Evolutionary conservation across 345 rosid genomes (phyloP), one percentile per base, ranked within the genome.

Genomic region (Populus nigra): DNA sequence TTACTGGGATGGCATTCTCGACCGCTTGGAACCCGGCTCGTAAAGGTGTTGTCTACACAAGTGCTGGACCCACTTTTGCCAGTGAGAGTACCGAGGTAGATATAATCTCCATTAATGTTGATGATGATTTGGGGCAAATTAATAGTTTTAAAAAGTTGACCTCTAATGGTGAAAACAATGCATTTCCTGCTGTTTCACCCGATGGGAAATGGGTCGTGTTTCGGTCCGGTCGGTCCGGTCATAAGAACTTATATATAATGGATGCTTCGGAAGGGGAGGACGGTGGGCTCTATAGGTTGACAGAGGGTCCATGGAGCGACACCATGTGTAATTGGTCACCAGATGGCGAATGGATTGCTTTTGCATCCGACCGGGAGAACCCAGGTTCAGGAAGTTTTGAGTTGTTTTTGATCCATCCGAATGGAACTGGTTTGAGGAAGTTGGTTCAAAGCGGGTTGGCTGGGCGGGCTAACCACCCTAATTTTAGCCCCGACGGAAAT

Each of bases 281-380:
- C 0, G 85, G 81, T 7, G 91, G 97, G 50, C 78, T 94, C 1
- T 59, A 23, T 36, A 86, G 90, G 67, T 74, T 94, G 65, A 94
- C 97, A 1, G 85, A 90, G 5, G 97, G 98, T 62, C 88, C 89
- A 2, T 92, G 98, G 98, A 87, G 84, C 0, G 98, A 92, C 65
- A 92, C 97, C 0, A 94, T 94, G 97, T 88, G 94, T 27, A 86
- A 8, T 62, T 94, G 97, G 98, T 94, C 98, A 22, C 94, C 97
- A 0, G 88, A 83, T 29, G 94, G 97, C 0, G 89, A 92, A 2
- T 88, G 89, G 92, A 92, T 94, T 6, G 94, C 90, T 0, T 94
- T 91, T 63, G 88, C 98, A 18, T 94, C 97, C 0, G 98, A 94
- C 69, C 70, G 97, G n/a, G 88, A 86, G 49, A 62, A 71, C 57